phyloP scores from a whole-genome alignment of 352 stramenopile species.

The Globisporangium nagaii region DNA sequence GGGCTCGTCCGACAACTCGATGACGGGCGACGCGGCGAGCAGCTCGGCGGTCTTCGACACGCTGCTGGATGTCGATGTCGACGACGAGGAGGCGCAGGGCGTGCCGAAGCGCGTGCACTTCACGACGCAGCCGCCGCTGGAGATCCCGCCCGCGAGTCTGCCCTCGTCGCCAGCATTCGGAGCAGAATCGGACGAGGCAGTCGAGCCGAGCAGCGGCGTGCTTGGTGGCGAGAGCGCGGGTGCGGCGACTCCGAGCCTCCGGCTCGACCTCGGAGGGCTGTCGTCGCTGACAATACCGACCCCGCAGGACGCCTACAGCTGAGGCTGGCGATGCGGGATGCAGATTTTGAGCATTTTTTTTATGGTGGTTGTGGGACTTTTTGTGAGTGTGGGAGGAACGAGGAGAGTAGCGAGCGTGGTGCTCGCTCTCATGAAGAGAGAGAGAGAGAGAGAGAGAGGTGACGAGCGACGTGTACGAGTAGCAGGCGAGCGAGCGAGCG shows the following conservation, averaged over 20 bases:
- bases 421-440: too few relatives aligned
- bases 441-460: too few relatives aligned
- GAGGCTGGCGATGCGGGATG: too few relatives aligned
- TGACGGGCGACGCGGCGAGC: conserved; percentile 6
- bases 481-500: too few relatives aligned
- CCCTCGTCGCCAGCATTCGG: background rate
- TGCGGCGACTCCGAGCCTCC: background rate
- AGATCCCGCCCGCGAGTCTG: conserved; percentile 12
- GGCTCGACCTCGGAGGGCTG: background rate
- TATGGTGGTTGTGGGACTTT: too few relatives aligned
- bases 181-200: background rate
- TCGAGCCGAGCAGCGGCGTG: background rate
- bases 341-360: too few relatives aligned
- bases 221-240: background rate
- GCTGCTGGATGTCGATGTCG: background rate
- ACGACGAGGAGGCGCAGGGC: background rate
- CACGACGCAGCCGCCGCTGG: conserved; percentile 9
- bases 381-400: too few relatives aligned
- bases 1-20: conserved; percentile 44
- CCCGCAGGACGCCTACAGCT: conserved; percentile 2
- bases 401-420: too few relatives aligned
- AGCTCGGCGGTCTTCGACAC: background rate
- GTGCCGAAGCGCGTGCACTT: conserved; percentile 18
- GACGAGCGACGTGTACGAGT: too few relatives aligned
- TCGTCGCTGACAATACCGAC: conserved; percentile 8